Base-by-base conservation (phyloP, 2,329 filamentous ascomycete species). In the Talaromyces sp. region DNA sequence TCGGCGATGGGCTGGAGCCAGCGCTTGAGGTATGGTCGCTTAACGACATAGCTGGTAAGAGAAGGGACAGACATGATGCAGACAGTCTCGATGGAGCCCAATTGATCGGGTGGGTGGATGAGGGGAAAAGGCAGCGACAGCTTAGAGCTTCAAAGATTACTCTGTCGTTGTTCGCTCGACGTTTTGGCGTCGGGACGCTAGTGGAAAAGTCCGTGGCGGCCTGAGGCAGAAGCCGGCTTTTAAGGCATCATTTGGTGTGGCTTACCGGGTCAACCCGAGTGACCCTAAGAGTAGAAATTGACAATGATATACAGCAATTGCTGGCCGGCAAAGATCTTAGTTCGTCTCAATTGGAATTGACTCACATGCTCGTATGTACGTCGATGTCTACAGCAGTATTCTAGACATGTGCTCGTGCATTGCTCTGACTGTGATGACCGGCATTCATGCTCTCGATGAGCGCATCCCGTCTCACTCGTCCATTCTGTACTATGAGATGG, bases 1-100 rank as follows among this genome's bases (percentile, higher is more conserved):
- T 88, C 86, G 80, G 93, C 87, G 70, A 97, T 78, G 71, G 95
- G 95, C 84, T 84, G 87, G 80, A 98, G 82, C 82, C 90, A 85
- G 73, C 85, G 89, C 80, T 84, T 83, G 76, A 98, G 87, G 91
- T 91, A 97, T 72, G 94, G 93, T 75, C 93, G 89, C 85, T 90
- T 90, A 78, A 88, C 77, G 77, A 97, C 87, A 77, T 88, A 93
- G 73, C 87, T 90, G 74, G 90, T 87, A 80, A 92, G 85, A 75
- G 84, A 89, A 69, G 87, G 87, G 75, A 87, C 86, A 79, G 88
- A 89, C 89, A 92, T 90, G 78, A 76, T 86, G 73, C 68, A 68
- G 68, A 71, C 63, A 66, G 58, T 19, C 47, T 58, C 47, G 27
- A 49, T 61, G 19, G 24, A 64, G 62, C 69, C 66, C 69, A 74